Evolutionary conservation across 352 stramenopile genomes (phyloP).

Genomic region (Pythium phragmiticola): DNA sequence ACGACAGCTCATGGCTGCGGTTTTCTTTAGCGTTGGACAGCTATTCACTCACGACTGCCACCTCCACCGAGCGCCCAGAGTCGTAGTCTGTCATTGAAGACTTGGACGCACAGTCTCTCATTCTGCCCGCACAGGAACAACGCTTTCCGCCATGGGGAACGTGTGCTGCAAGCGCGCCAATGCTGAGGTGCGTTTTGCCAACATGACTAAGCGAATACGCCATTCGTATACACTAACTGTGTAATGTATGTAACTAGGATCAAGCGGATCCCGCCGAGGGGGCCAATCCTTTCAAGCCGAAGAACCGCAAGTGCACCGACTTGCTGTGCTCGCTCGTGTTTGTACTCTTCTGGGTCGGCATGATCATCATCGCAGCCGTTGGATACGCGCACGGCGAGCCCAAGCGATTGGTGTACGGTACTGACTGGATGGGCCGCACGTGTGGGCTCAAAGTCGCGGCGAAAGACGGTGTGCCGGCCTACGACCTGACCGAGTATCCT

Average conservation of each 20-base stretch:
- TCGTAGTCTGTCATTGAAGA: too few species aligned
- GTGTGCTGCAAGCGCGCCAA: conserved; percentile 28
- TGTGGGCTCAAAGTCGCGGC: conserved; percentile 54
- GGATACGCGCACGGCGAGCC: conserved; percentile 67
- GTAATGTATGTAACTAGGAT: not conserved
- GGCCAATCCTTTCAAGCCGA: conserved; percentile 63
- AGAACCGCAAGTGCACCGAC: conserved; percentile 79
- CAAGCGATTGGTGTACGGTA: conserved; percentile 73
- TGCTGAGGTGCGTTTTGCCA: not conserved
- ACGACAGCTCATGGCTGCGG: conserved; percentile 3
- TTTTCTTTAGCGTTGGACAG: conserved; percentile 20
- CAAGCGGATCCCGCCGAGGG: conserved; percentile 27
- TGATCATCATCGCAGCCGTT: conserved; percentile 66
- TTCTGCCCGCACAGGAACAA: not conserved
- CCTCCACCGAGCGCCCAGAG: too few species aligned
- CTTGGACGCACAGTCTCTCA: conserved; percentile 3
- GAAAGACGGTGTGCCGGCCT: conserved; percentile 44
- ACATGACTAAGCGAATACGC: not conserved
- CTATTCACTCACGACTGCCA: not conserved
- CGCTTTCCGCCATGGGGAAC: conserved; percentile 25
- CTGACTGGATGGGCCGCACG: conserved; percentile 66
- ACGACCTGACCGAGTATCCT: conserved; percentile 65
- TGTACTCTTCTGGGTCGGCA: conserved; percentile 43
- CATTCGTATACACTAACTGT: not conserved
- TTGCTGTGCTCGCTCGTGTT: conserved; percentile 47